phyloP scores from a whole-genome alignment of 352 stramenopile genomes.

The Pythium angustatum region DNA sequence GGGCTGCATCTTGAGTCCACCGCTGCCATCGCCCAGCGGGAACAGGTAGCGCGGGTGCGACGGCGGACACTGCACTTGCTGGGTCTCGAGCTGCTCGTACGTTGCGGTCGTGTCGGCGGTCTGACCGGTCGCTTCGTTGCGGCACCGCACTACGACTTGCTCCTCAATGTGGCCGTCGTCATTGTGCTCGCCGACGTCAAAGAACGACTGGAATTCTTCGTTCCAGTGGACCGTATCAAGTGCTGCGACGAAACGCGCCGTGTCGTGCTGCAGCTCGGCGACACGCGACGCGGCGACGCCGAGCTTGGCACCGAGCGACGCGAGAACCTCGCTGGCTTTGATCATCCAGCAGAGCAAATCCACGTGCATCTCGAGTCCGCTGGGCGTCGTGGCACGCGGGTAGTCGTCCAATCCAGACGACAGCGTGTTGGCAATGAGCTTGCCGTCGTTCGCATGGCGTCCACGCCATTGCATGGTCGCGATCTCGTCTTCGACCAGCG shows the following conservation, averaged over 20 bases:
- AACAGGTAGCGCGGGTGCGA: slow-evolving; percentile 76
- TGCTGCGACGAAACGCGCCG: slow-evolving; percentile 40
- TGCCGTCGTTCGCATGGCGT: slow-evolving; percentile 59
- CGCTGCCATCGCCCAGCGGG: slow-evolving; percentile 74
- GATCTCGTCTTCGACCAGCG: slow-evolving; percentile 30
- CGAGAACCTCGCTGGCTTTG: slow-evolving; percentile 59
- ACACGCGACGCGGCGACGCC: not conserved
- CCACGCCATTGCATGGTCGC: slow-evolving; percentile 84
- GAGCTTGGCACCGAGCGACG: slow-evolving; percentile 45
- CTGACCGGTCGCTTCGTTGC: slow-evolving; percentile 42
- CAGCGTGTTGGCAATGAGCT: slow-evolving; percentile 90
- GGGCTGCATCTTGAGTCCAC: slow-evolving; percentile 72
- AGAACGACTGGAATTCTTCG: slow-evolving; percentile 60
- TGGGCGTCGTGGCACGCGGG: slow-evolving; percentile 74
- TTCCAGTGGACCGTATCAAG: slow-evolving; percentile 79
- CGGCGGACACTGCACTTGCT: slow-evolving; percentile 44
- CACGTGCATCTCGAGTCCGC: slow-evolving; percentile 85
- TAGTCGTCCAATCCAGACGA: slow-evolving; percentile 94
- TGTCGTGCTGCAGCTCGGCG: not conserved
- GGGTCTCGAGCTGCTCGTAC: slow-evolving; percentile 37
- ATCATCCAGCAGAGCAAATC: slow-evolving; percentile 92
- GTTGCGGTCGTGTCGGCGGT: slow-evolving; percentile 45
- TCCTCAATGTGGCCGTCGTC: slow-evolving; percentile 69
- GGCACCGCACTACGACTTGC: slow-evolving; percentile 67
- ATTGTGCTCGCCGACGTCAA: slow-evolving; percentile 82